Percentiles rank a stretch among this genome's conserved stretches.
Evolutionary conservation across 139 green algal species (phyloP).

Genomic region (Closterium sp.): DNA sequence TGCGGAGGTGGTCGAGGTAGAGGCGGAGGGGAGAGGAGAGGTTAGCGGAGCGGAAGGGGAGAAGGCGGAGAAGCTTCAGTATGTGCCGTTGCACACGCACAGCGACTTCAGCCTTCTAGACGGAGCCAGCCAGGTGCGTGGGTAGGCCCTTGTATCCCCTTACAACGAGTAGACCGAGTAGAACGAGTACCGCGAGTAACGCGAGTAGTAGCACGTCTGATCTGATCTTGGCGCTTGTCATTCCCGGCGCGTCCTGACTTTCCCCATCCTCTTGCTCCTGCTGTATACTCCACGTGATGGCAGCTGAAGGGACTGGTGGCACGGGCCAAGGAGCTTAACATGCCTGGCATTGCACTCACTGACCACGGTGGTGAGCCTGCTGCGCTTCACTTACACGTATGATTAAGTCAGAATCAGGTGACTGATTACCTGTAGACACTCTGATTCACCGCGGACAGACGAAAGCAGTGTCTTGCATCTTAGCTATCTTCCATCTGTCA

Average conservation of each 20-base stretch:
- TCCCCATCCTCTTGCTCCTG: neutral
- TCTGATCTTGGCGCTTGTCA: neutral
- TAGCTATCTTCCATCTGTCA: no score
- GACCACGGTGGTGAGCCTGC: slow-evolving; percentile 34
- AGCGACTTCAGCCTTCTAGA: slow-evolving; percentile 42
- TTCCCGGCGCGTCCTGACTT: neutral
- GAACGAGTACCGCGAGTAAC: no score
- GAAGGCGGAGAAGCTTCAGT: neutral
- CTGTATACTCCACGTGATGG: neutral
- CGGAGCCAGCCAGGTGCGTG: slow-evolving; percentile 18
- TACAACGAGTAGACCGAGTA: no score
- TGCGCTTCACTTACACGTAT: neutral
- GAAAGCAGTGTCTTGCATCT: no score
- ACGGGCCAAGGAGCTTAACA: slow-evolving; percentile 29
- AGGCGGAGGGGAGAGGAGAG: neutral
- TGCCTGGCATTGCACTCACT: slow-evolving; percentile 37
- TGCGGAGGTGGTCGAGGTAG: neutral
- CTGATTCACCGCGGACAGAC: no score
- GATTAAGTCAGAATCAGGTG: no score
- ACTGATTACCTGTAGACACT: no score
- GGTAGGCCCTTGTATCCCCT: no score
- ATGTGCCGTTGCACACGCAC: slow-evolving; percentile 32
- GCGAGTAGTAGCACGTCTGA: no score
- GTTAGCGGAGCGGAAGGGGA: neutral
- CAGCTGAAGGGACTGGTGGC: slow-evolving; percentile 34